Evolutionary conservation across 75 land plant genomes (phyloP).

Genomic region (Sequoiadendron giganteum): DNA sequence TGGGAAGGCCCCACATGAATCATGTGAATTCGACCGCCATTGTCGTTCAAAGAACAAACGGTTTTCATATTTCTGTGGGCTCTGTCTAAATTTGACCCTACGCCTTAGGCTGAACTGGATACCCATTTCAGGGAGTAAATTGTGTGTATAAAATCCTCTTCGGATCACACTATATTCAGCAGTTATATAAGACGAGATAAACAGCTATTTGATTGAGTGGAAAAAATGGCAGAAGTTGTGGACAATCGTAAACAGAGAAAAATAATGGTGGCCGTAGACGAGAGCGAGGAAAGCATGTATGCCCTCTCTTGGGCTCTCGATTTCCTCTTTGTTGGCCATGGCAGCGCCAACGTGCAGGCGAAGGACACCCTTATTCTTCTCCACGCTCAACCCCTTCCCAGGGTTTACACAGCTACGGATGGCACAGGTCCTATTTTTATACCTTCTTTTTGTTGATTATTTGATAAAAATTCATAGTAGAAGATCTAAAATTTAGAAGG

Average conservation of each 20-base stretch:
- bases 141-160: not conserved
- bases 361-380: slow-evolving; percentile 43
- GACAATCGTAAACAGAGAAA: slow-evolving; percentile 5
- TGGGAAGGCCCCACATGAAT: not conserved
- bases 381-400: slow-evolving; percentile 47
- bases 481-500: no score
- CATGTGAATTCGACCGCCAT: no score
- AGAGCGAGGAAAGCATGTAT: slow-evolving; percentile 63
- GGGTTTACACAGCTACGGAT: slow-evolving; percentile 37
- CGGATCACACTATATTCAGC: not conserved
- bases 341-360: no score
- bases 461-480: no score
- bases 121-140: not conserved
- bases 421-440: slow-evolving; percentile 37
- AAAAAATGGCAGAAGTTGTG: slow-evolving; percentile 10
- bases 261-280: slow-evolving; percentile 59
- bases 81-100: not conserved
- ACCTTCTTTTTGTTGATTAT: no score
- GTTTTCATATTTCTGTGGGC: not conserved
- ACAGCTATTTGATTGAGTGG: no score
- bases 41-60: not conserved
- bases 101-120: no score
- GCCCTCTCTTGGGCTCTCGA: slow-evolving; percentile 55
- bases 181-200: no score
- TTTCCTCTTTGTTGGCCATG: slow-evolving; percentile 7